These are phyloP conservation scores for Scheffersomyces cryptocercus DNA, from an alignment of 1,139 yeast species.

Conservation along the genomic window DNA sequence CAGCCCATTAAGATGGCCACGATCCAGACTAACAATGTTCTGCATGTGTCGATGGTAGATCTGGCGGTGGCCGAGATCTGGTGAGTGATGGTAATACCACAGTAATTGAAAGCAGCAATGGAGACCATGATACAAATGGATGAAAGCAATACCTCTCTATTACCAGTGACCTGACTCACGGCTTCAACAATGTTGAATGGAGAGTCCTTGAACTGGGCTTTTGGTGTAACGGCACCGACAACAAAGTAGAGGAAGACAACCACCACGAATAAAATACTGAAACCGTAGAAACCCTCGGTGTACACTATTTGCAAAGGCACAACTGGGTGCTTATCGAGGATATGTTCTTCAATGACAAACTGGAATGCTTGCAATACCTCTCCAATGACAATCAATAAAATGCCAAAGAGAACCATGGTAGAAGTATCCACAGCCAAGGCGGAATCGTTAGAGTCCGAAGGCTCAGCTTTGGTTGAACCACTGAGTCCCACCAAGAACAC, in stretches of 20 bases:
- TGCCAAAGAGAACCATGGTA: conserved; percentile 50
- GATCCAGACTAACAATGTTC: conserved; percentile 76
- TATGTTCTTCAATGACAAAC: conserved; percentile 76
- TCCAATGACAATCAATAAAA: conserved; percentile 58
- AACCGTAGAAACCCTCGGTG: conserved; percentile 74
- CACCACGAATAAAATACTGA: conserved; percentile 41
- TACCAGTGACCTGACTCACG: conserved; percentile 48
- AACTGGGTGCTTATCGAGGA: conserved; percentile 53
- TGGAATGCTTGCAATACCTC: conserved; percentile 72
- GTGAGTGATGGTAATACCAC: conserved; percentile 71
- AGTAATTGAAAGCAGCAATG: conserved; percentile 71
- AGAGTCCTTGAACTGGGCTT: conserved; percentile 38
- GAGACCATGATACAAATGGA: conserved; percentile 70
- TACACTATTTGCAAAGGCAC: conserved; percentile 71
- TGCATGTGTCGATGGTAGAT: conserved; percentile 76
- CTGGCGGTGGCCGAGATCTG: conserved; percentile 73
- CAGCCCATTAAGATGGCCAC: conserved; percentile 76
- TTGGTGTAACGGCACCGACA: conserved; percentile 34
- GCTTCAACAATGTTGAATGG: conserved; percentile 61
- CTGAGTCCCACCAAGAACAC: conserved; percentile 74
- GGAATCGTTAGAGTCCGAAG: conserved; percentile 7
- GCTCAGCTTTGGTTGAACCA: conserved; percentile 42
- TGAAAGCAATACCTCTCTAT: conserved; percentile 44
- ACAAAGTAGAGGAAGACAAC: conserved; percentile 47
- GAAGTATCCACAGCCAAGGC: conserved; percentile 17